Conservation (phyloP, 1,284 basidiomycete species). For the Irpex rosettiformis region DNA sequence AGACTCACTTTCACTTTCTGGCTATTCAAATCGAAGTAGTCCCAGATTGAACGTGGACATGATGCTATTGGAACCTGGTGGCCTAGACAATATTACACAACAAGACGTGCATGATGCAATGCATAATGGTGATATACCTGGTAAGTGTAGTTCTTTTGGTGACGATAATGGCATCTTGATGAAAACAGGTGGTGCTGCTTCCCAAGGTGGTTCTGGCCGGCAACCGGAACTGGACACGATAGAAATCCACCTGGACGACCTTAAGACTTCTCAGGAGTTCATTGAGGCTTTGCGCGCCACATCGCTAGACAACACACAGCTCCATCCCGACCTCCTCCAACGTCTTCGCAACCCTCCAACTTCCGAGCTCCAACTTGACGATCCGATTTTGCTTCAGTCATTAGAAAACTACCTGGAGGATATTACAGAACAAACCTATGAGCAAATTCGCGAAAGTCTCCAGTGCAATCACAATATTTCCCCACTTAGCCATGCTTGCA, state of each 20-base stretch:
- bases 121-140: too few relatives aligned
- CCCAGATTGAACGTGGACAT: too few relatives aligned
- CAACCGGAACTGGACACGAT: not conserved
- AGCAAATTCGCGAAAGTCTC: slow-evolving; percentile 13
- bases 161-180: not conserved
- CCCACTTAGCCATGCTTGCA: slow-evolving; percentile 23
- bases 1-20: too few relatives aligned
- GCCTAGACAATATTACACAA: too few relatives aligned
- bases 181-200: not conserved
- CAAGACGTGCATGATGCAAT: too few relatives aligned
- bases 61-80: too few relatives aligned
- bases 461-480: slow-evolving; percentile 13
- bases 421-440: slow-evolving; percentile 24
- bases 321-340: slow-evolving; percentile 20
- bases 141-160: not conserved
- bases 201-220: not conserved
- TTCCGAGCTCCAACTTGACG: slow-evolving; percentile 17
- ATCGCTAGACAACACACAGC: slow-evolving; percentile 19
- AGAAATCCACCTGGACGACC: slow-evolving; percentile 6
- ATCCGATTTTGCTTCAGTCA: slow-evolving; percentile 18
- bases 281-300: slow-evolving; percentile 17
- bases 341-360: slow-evolving; percentile 27
- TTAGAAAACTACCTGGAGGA: slow-evolving; percentile 25
- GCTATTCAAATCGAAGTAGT: too few relatives aligned
- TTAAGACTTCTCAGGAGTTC: slow-evolving; percentile 11